These are phyloP conservation scores for Leptographium galeiforme DNA, from an alignment of 2,329 filamentous ascomycete species.

Conservation along the genomic window DNA sequence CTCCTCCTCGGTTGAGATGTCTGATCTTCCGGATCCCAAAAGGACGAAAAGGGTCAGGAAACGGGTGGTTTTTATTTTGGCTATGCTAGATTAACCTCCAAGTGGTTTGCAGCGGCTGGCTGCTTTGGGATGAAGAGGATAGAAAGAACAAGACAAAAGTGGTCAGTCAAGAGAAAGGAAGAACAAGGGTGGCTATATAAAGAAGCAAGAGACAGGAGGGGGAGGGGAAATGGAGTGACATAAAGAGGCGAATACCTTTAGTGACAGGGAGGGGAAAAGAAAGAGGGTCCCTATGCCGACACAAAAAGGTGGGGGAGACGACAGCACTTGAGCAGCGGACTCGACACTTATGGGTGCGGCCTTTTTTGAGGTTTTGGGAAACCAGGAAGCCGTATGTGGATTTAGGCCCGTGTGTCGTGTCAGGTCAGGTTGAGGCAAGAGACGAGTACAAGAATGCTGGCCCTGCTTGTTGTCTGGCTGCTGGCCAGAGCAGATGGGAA, in stretches of 20 bases:
- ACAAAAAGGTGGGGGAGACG: constrained; percentile 1
- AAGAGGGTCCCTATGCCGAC: constrained; percentile 5
- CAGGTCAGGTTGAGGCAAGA: too few species aligned
- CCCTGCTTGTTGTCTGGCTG: too few species aligned
- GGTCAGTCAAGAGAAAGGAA: neutral
- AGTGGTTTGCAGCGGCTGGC: neutral
- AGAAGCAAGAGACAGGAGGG: neutral
- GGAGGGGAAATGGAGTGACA: neutral
- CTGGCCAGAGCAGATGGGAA: too few species aligned
- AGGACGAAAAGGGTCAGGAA: neutral
- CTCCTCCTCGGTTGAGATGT: too few species aligned
- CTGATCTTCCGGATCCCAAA: neutral
- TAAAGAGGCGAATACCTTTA: neutral
- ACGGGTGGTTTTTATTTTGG: constrained; percentile 9
- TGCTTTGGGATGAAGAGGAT: neutral
- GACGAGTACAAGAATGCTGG: too few species aligned
- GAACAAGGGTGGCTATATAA: neutral
- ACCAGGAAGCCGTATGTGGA: too few species aligned
- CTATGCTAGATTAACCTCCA: constrained; percentile 8
- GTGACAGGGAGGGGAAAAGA: neutral
- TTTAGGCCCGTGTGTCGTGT: too few species aligned
- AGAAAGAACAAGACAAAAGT: neutral
- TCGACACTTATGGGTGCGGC: neutral
- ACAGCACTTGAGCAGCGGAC: neutral
- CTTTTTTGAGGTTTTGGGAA: too few species aligned